These are phyloP conservation scores for Lignosus rhinocerotis DNA, from an alignment of 1,284 basidiomycete species.

Conservation along the genomic window DNA sequence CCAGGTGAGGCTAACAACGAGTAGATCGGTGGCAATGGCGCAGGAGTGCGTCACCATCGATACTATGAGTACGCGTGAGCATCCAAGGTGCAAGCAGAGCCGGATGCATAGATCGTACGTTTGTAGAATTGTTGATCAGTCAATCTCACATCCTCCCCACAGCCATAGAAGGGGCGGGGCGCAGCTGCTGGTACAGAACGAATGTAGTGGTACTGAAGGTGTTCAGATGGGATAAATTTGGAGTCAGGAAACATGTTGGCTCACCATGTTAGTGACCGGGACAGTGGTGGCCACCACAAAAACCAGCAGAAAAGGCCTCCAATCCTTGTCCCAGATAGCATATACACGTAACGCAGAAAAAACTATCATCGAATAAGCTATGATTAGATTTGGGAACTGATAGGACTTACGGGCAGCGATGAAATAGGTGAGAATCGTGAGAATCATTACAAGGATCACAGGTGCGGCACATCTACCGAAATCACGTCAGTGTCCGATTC, in stretches of 20 bases:
- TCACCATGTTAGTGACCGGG: slow-evolving; percentile 20
- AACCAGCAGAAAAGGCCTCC: slow-evolving; percentile 9
- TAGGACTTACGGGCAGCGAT: slow-evolving; percentile 17
- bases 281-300: slow-evolving; percentile 14
- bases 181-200: slow-evolving; percentile 8
- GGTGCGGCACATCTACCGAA: slow-evolving; percentile 6
- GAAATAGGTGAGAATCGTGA: slow-evolving; percentile 10
- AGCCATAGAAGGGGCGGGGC: slow-evolving; percentile 10
- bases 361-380: neutral
- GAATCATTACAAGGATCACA: slow-evolving; percentile 9
- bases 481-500: neutral
- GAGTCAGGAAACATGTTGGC: neutral
- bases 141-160: slow-evolving; percentile 5
- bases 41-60: slow-evolving; percentile 8
- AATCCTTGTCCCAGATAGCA: slow-evolving; percentile 22
- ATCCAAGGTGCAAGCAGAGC: neutral
- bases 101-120: neutral
- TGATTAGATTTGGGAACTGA: neutral
- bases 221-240: neutral
- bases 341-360: slow-evolving; percentile 25
- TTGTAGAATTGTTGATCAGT: slow-evolving; percentile 3
- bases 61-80: neutral
- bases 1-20: slow-evolving; percentile 19
- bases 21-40: slow-evolving; percentile 15
- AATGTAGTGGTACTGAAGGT: slow-evolving; percentile 13